phyloP scores from a whole-genome alignment of 768 basidiomycete species.

The Termitomyces sp. region DNA sequence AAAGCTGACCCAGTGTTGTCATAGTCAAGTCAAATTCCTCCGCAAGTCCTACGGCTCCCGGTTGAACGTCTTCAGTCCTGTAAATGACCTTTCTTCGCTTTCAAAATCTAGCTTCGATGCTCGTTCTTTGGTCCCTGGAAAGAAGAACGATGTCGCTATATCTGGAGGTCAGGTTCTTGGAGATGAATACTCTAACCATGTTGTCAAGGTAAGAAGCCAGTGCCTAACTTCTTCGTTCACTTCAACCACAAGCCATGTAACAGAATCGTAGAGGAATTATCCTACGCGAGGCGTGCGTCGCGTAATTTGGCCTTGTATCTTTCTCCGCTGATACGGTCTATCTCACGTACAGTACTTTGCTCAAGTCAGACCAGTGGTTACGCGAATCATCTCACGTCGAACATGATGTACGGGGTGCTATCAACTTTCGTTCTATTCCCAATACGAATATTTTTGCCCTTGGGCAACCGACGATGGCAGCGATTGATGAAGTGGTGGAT shows the following conservation, averaged over 20 bases:
- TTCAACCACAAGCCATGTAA: not conserved
- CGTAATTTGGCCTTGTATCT: not conserved
- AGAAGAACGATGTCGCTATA: slow-evolving; percentile 70
- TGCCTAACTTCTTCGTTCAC: not conserved
- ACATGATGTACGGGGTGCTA: slow-evolving; percentile 81
- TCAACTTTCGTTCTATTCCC: slow-evolving; percentile 88
- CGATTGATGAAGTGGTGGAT: slow-evolving; percentile 75
- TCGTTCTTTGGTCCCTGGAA: slow-evolving; percentile 58
- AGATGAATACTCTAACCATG: slow-evolving; percentile 94
- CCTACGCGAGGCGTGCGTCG: slow-evolving; percentile 72
- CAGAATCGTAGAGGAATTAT: slow-evolving; percentile 94
- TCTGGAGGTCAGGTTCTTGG: slow-evolving; percentile 84
- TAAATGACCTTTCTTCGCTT: slow-evolving; percentile 81
- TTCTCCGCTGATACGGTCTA: not conserved
- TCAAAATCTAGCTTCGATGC: slow-evolving; percentile 65
- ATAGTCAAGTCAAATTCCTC: slow-evolving; percentile 82
- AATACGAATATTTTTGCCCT: slow-evolving; percentile 84
- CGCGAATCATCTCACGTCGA: slow-evolving; percentile 65
- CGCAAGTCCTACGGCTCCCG: slow-evolving; percentile 78
- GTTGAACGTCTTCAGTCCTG: slow-evolving; percentile 87
- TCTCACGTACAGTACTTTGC: slow-evolving; percentile 53
- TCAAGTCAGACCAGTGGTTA: slow-evolving; percentile 94
- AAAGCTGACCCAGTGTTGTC: not conserved
- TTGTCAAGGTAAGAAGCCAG: slow-evolving; percentile 62
- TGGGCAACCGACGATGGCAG: slow-evolving; percentile 88